Percentiles rank a stretch among this genome's conserved stretches.
phyloP scores from a whole-genome alignment of 2,329 filamentous ascomycete species.

The Fusarium neocosmosporiellum region DNA sequence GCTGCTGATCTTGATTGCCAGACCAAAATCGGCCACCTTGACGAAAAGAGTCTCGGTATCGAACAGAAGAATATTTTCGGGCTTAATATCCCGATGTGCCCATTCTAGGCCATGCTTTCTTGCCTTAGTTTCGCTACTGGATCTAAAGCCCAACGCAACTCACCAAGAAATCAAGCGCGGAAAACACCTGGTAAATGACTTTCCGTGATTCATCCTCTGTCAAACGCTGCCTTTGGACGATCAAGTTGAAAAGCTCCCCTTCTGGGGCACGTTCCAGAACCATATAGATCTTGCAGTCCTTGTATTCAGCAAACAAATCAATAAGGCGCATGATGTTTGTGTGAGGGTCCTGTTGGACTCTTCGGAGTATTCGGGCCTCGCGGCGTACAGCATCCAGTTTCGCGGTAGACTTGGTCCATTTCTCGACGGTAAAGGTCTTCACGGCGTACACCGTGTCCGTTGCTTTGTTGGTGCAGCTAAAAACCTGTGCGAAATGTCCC shows the following conservation, averaged over 20 bases:
- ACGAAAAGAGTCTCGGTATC: slow-evolving; percentile 67
- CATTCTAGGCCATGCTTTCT: slow-evolving; percentile 88
- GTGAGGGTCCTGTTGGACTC: not conserved
- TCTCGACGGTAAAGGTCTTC: slow-evolving; percentile 69
- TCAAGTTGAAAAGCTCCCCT: slow-evolving; percentile 91
- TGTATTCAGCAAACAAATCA: not conserved
- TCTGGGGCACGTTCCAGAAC: slow-evolving; percentile 86
- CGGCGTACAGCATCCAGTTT: slow-evolving; percentile 45
- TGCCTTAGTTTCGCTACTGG: no score
- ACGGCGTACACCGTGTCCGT: no score
- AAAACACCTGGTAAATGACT: slow-evolving; percentile 85
- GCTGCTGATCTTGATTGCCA: no score
- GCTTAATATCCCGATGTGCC: slow-evolving; percentile 89
- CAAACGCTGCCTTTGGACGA: slow-evolving; percentile 85
- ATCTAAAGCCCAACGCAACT: slow-evolving; percentile 43
- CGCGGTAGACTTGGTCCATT: slow-evolving; percentile 52
- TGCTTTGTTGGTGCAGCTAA: slow-evolving; percentile 81
- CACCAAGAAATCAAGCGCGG: slow-evolving; percentile 89
- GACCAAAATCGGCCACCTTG: slow-evolving; percentile 83
- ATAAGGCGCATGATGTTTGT: not conserved
- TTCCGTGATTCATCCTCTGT: slow-evolving; percentile 81
- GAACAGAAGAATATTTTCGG: slow-evolving; percentile 69
- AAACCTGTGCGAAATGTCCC: slow-evolving; percentile 83
- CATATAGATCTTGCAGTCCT: slow-evolving; percentile 81
- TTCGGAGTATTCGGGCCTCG: not conserved